Evolutionary conservation across 1,284 basidiomycete species (phyloP).

Genomic region (Ceratobasidium sp.): DNA sequence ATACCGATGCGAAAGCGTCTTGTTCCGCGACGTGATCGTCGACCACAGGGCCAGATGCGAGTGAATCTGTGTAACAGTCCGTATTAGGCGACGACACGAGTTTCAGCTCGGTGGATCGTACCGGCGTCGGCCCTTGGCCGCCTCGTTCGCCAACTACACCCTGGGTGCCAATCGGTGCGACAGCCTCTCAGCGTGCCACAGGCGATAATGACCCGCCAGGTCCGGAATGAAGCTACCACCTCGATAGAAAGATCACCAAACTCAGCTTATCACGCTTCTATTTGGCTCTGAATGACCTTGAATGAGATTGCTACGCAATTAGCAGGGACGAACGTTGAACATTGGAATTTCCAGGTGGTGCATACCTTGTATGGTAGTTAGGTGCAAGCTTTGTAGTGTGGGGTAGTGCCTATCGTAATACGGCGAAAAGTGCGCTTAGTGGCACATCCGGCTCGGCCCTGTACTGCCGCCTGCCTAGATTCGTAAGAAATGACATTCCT

Average conservation of each 20-base stretch:
- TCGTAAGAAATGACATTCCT: slow-evolving; percentile 79
- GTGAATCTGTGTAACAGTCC: slow-evolving; percentile 53
- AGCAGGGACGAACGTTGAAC: not conserved
- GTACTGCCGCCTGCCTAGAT: slow-evolving; percentile 71
- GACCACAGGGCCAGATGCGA: slow-evolving; percentile 73
- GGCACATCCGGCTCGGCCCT: not conserved
- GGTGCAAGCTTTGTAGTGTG: slow-evolving; percentile 66
- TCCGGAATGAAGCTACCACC: slow-evolving; percentile 10
- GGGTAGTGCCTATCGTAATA: slow-evolving; percentile 57
- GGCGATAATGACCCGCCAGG: slow-evolving; percentile 10
- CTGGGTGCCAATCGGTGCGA: slow-evolving; percentile 70
- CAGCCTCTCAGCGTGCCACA: slow-evolving; percentile 61
- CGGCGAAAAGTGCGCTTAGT: slow-evolving; percentile 6
- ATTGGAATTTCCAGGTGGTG: not conserved
- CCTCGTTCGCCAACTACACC: slow-evolving; percentile 72
- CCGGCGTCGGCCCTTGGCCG: slow-evolving; percentile 75
- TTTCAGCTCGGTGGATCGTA: not conserved
- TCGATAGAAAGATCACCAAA: slow-evolving; percentile 13
- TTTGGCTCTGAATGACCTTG: slow-evolving; percentile 74
- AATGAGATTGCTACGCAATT: slow-evolving; percentile 27
- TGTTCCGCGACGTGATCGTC: slow-evolving; percentile 67
- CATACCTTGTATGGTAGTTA: slow-evolving; percentile 75
- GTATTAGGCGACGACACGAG: not conserved
- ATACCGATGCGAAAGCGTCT: slow-evolving; percentile 60
- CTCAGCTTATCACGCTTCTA: slow-evolving; percentile 76